These are phyloP conservation scores for Trichophyton schoenleinii DNA, from an alignment of 2,329 filamentous ascomycete species.

Conservation along the genomic window DNA sequence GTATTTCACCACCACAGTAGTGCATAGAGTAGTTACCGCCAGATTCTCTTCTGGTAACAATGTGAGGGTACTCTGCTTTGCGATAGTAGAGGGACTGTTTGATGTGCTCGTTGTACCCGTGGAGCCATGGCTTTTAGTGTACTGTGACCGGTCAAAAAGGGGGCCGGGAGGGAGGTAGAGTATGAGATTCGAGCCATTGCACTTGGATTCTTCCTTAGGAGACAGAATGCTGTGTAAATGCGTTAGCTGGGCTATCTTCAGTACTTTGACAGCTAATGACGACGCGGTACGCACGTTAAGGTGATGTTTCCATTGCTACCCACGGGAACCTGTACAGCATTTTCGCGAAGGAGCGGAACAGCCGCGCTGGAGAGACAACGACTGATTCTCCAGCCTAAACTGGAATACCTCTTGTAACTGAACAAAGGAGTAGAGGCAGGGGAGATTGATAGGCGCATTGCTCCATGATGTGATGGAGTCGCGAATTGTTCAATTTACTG, in stretches of 20 bases:
- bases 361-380: conserved; percentile 7
- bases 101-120: not conserved
- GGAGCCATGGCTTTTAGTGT: not conserved
- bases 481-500: no score
- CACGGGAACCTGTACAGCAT: conserved; percentile 18
- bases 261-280: not conserved
- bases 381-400: not conserved
- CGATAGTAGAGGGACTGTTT: not conserved
- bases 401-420: not conserved
- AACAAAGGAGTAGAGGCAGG: not conserved
- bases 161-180: conserved; percentile 29
- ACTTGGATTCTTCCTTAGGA: not conserved
- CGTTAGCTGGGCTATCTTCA: not conserved
- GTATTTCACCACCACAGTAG: conserved; percentile 32
- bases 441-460: conserved; percentile 17
- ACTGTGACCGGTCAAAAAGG: conserved; percentile 14
- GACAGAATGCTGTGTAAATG: conserved; percentile 5
- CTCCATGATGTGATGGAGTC: conserved; percentile 10
- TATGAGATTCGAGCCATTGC: conserved; percentile 20
- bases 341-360: conserved; percentile 12
- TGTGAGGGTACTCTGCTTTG: not conserved
- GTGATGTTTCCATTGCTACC: conserved; percentile 21
- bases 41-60: conserved; percentile 18
- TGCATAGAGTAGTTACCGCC: conserved; percentile 22
- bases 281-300: conserved; percentile 15